Percentiles rank a stretch among this genome's conserved stretches.
Evolutionary conservation across 176 grass and related monocot species (phyloP).

Genomic region (Musa schizocarpa): DNA sequence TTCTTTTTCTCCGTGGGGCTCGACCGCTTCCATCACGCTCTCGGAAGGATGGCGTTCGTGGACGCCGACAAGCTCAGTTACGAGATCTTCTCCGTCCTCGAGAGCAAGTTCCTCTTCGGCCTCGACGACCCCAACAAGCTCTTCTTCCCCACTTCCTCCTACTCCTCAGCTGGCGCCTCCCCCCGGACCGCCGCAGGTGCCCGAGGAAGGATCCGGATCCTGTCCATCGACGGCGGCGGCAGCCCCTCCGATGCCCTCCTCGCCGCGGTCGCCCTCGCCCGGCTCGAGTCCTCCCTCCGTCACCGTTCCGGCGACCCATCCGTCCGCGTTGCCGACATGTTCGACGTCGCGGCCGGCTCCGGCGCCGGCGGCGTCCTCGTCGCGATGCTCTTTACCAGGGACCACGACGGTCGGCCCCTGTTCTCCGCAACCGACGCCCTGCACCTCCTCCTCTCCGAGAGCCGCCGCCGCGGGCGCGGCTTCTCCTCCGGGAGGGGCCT

Average conservation of each 20-base stretch:
- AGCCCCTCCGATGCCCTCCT: conserved; percentile 63
- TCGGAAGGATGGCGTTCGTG: too few relatives aligned
- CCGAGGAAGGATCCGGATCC: conserved; percentile 47
- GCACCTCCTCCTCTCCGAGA: conserved; percentile 40
- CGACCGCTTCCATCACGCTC: too few relatives aligned
- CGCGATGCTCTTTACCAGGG: conserved; percentile 66
- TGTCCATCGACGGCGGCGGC: conserved; percentile 86
- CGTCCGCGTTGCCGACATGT: too few relatives aligned
- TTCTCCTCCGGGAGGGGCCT: conserved; percentile 7
- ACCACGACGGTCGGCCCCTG: conserved; percentile 38
- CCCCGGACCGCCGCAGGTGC: not conserved
- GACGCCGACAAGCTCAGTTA: conserved; percentile 93
- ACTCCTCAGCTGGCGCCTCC: not conserved
- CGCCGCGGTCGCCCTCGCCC: conserved; percentile 48
- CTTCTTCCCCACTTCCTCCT: conserved; percentile 17
- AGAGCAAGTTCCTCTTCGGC: conserved; percentile 93
- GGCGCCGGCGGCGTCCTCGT: conserved; percentile 28
- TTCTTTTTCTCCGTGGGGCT: too few relatives aligned
- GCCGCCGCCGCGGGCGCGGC: conserved; percentile 23
- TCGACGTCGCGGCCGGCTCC: too few relatives aligned
- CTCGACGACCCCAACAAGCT: conserved; percentile 69
- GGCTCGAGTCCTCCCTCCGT: conserved; percentile 42
- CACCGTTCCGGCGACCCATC: too few relatives aligned
- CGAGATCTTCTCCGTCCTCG: conserved; percentile 95
- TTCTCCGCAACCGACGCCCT: conserved; percentile 78